Evolutionary conservation across 1,284 basidiomycete species (phyloP).

Genomic region (Inonotus hispidus): DNA sequence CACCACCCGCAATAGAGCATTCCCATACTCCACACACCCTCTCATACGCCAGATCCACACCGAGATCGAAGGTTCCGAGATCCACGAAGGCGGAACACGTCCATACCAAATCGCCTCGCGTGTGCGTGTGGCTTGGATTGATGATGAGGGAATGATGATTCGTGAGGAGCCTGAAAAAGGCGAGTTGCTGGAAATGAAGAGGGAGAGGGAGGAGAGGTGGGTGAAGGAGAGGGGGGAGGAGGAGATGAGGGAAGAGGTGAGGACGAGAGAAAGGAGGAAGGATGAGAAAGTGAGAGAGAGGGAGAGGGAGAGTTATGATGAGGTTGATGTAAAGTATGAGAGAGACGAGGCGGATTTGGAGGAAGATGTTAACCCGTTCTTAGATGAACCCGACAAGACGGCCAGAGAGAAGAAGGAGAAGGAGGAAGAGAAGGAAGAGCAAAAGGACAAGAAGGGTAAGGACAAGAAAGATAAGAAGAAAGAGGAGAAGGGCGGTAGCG

Average conservation of each 20-base stretch:
- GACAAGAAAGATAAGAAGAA: too few species aligned
- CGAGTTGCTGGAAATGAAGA: background rate
- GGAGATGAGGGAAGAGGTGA: background rate
- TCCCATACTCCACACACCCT: background rate
- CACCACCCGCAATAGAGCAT: background rate
- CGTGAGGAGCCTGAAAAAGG: background rate
- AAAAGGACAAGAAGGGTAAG: background rate
- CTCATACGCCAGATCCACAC: background rate
- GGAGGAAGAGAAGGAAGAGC: background rate
- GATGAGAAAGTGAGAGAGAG: background rate
- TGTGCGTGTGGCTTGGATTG: background rate
- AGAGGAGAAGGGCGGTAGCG: too few species aligned
- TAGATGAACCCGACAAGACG: background rate
- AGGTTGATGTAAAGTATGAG: background rate
- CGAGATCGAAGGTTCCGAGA: background rate
- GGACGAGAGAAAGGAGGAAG: background rate
- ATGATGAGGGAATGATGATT: background rate
- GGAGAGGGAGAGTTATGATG: background rate
- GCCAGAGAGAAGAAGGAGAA: background rate
- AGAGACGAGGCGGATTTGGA: background rate
- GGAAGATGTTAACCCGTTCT: background rate
- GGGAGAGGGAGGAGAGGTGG: background rate
- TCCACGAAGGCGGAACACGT: background rate
- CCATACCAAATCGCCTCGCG: background rate
- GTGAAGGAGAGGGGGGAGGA: background rate